A percentile compares a stretch with the other conserved stretches of the same genome.
These are phyloP conservation scores for Excoecaria agallocha DNA, from an alignment of 345 rosid species.

Conservation along the genomic window DNA sequence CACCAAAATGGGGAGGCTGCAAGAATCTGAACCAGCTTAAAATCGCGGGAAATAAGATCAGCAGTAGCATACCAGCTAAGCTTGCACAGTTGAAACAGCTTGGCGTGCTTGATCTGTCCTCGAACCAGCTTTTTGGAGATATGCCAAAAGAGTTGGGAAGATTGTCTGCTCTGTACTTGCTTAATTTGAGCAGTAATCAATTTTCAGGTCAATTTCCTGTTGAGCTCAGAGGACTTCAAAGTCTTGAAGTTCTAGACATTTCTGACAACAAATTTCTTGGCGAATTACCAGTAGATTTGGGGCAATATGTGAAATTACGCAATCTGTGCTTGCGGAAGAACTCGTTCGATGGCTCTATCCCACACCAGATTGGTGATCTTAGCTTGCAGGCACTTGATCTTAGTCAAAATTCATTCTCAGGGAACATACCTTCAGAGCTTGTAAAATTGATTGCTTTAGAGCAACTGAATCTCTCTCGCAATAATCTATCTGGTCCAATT, in stretches of 20 bases:
- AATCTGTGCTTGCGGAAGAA: too few species aligned
- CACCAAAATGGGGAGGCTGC: too few species aligned
- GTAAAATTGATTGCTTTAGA: background rate
- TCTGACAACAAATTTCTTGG: too few species aligned
- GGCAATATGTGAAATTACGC: too few species aligned
- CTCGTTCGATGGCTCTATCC: too few species aligned
- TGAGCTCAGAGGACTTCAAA: too few species aligned
- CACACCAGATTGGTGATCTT: too few species aligned
- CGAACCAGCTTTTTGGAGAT: constrained; percentile 26
- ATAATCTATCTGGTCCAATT: constrained; percentile 29
- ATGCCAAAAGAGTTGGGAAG: constrained; percentile 34
- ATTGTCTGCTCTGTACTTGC: constrained; percentile 20
- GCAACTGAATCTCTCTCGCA: constrained; percentile 27
- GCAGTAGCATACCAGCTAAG: constrained; percentile 30
- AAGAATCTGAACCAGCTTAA: too few species aligned
- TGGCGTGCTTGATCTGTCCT: constrained; percentile 38
- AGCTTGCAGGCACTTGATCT: constrained; percentile 19
- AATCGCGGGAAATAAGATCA: constrained; percentile 24
- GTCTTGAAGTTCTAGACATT: too few species aligned
- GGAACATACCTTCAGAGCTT: constrained; percentile 24
- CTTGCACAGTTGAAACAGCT: constrained; percentile 18
- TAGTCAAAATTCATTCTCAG: constrained; percentile 27
- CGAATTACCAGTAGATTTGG: too few species aligned
- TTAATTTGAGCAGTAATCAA: constrained; percentile 31
- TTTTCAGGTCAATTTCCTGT: constrained; percentile 9